A percentile compares a stretch with the other conserved stretches of the same genome.
phyloP scores from a whole-genome alignment of 2,329 filamentous ascomycete genomes.

The Dothideomycetes sp. region DNA sequence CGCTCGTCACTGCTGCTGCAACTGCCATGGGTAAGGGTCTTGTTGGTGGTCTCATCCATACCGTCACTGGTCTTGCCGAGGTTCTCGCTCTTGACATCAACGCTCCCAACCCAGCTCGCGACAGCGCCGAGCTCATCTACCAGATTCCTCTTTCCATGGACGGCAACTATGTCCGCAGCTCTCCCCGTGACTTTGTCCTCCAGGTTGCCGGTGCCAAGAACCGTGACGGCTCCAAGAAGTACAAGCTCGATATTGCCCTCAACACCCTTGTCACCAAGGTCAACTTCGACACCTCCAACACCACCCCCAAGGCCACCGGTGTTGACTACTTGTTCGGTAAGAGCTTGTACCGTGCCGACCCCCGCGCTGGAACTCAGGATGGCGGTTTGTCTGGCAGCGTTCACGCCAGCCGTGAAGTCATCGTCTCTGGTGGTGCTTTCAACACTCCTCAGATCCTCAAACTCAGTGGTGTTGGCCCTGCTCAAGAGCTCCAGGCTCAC shows the following conservation, averaged over 20 bases:
- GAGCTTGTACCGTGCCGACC: slow-evolving; percentile 32
- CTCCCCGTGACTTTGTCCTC: slow-evolving; percentile 49
- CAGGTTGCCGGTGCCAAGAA: slow-evolving; percentile 41
- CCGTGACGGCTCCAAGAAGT: slow-evolving; percentile 43
- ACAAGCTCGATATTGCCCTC: slow-evolving; percentile 47
- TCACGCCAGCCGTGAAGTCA: slow-evolving; percentile 37
- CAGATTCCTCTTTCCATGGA: slow-evolving; percentile 50
- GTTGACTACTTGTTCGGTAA: slow-evolving; percentile 35
- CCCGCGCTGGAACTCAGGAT: slow-evolving; percentile 21
- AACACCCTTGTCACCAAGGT: slow-evolving; percentile 60
- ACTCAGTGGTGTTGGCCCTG: slow-evolving; percentile 54
- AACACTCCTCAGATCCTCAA: slow-evolving; percentile 58
- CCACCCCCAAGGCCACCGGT: slow-evolving; percentile 39
- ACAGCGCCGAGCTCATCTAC: slow-evolving; percentile 41
- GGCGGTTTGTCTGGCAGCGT: slow-evolving; percentile 33
- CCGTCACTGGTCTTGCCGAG: slow-evolving; percentile 35
- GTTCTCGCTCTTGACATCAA: slow-evolving; percentile 41
- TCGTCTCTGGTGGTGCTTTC: slow-evolving; percentile 46
- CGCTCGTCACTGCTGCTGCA: slow-evolving; percentile 42
- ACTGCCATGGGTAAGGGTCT: slow-evolving; percentile 33
- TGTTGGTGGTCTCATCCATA: slow-evolving; percentile 29
- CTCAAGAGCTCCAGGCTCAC: slow-evolving; percentile 42
- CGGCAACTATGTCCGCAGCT: slow-evolving; percentile 37
- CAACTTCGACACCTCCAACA: slow-evolving; percentile 53
- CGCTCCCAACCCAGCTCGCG: slow-evolving; percentile 30